Evolutionary conservation across 768 basidiomycete species (phyloP), one percentile per base, ranked within the genome.

Genomic region (Suillus bovinus): DNA sequence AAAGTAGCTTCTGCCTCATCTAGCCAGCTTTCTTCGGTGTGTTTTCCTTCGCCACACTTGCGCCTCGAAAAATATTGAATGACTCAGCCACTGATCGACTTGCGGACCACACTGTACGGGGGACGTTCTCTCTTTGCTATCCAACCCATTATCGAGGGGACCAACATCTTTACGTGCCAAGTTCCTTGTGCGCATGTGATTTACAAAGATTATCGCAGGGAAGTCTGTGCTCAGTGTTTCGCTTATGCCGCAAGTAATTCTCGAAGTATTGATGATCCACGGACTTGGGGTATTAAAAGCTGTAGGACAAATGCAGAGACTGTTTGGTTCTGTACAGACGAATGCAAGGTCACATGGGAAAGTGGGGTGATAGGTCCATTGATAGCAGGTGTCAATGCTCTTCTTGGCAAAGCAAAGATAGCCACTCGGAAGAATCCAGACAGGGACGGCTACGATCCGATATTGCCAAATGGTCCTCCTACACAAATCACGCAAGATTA

Each of bases 201-300:
- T 57, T 83, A 83, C 71, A 84, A 81, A 67, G 81, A 82, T 63
- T 89, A 87, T 65, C 80, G 86, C 44, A 86, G 84, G 70, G 87
- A 88, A 69, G 86, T 88, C 53, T 90, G 88, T 66, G 83, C 80
- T 11, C 76, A 82, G 68, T 90, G 88, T 72, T 89, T 86, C 69
- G 79, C 80, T 42, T 88, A 89, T 68, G 79, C 84, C 29, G 72
- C 69, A 27, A 68, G 76, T 61, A 64, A 61, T 0, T 63, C 63
- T 14, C 61, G 41, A 14, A 61, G 47, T n/a, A 66, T 72, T 36
- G 53, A 58, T 36, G 27, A 61, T 22, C 70, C 72, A 52, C 73
- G 73, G 74, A 76, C 63, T 69, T 87, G 86, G 86, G 79, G 69
- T 44, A 67, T 80, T 66, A 78, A 74, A 61, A 71, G 75, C 63